phyloP scores from a whole-genome alignment of 768 basidiomycete species.

The Rhizopogon roseolus region DNA sequence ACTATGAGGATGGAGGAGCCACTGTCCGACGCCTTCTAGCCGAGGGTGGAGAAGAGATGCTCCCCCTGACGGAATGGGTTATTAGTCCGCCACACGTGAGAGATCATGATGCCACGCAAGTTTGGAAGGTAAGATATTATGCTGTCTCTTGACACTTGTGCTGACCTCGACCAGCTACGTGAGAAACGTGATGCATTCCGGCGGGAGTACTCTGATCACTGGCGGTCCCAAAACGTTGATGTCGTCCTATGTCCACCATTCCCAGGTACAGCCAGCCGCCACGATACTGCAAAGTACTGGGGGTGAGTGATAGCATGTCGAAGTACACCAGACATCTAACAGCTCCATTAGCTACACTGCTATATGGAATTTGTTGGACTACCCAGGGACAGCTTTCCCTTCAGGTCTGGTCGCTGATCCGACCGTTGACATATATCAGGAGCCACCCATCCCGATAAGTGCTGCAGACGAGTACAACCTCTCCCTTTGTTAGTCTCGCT shows the following conservation, averaged over 20 bases:
- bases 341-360: slow-evolving; percentile 30
- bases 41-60: slow-evolving; percentile 28
- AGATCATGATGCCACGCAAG: slow-evolving; percentile 17
- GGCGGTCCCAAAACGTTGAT: slow-evolving; percentile 32
- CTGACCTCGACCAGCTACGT: slow-evolving; percentile 13
- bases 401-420: slow-evolving; percentile 17
- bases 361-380: slow-evolving; percentile 40
- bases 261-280: slow-evolving; percentile 30
- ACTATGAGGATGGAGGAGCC: slow-evolving; percentile 34
- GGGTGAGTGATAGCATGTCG: slow-evolving; percentile 16
- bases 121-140: slow-evolving; percentile 29
- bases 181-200: slow-evolving; percentile 27
- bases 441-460: slow-evolving; percentile 7
- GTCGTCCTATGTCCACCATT: slow-evolving; percentile 31
- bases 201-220: slow-evolving; percentile 26
- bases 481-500: slow-evolving; percentile 11
- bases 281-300: slow-evolving; percentile 31
- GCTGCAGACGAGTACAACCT: slow-evolving; percentile 18
- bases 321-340: slow-evolving; percentile 5
- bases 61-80: slow-evolving; percentile 34
- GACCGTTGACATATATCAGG: slow-evolving; percentile 14
- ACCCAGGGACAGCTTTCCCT: slow-evolving; percentile 34
- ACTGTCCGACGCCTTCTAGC: slow-evolving; percentile 15
- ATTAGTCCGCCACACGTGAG: slow-evolving; percentile 21
- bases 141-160: slow-evolving; percentile 15